Base-by-base conservation (phyloP, 1,284 basidiomycete genomes). In the Puccinia sorghi region DNA sequence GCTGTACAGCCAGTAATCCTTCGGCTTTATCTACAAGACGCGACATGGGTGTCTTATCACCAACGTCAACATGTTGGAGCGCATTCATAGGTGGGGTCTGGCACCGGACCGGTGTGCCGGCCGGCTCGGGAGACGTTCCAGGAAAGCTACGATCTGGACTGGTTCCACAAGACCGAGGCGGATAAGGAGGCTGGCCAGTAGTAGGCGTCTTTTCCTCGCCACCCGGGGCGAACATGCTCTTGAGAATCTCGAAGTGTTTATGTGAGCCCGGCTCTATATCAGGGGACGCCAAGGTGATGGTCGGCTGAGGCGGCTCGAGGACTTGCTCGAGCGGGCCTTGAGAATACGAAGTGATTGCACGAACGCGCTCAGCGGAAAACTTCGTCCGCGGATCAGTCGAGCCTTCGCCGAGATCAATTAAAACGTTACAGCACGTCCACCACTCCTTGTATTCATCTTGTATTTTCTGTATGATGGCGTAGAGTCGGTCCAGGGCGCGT, bases 381-480 rank as follows among this genome's bases (percentile, higher is more conserved):
- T 63, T 57, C 15, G 22, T 57, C 5, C 64, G 64, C 0, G 75
- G 75, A 46, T 77, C 75, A 13, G 41, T 77, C 41, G 46, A 46
- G 37, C 76, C 76, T 71, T 79, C 76, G 9, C 76, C 76, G n/a
- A 79, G 63, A 79, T 79, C 76, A 13, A 79, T 79, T 13, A 79
- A 43, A n/a, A 79, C 67, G 41, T 79, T 72, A 72, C 67, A 71
- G 37, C 76, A 79, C 15, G 54, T 64, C 76, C 76, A 79, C 76
- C 76, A 79, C 48, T 79, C 67, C 46, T 59, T 70, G 56, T 79
- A 72, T 39, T 79, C 67, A 17, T 59, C 52, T 27, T 79, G 67
- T 15, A 79, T 79, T 27, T 59, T 77, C 27, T 66, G 52, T 13
- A 77, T 77, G 22, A 54, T 69, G 3, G 39, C 20, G 39, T 66